phyloP scores from a whole-genome alignment of 2,329 filamentous ascomycete genomes.

The Fusarium tuaranense region DNA sequence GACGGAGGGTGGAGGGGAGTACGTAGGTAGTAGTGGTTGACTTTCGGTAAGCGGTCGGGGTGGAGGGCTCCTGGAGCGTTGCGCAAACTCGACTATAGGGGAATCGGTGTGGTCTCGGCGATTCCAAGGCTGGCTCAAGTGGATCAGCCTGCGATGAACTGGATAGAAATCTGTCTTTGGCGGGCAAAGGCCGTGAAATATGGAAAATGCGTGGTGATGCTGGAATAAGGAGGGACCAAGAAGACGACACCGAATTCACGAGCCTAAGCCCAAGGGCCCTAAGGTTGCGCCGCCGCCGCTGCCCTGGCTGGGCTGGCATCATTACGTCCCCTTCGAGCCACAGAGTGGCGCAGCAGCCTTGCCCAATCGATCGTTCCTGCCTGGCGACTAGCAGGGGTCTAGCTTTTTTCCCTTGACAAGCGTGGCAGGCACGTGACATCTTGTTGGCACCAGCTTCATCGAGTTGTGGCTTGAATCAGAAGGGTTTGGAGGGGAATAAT shows the following conservation, averaged over 20 bases:
- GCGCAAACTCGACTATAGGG: constrained; percentile 20
- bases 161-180: constrained; percentile 13
- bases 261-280: constrained; percentile 46
- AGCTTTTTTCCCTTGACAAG: neutral
- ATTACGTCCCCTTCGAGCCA: constrained; percentile 40
- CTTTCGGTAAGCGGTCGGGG: constrained; percentile 37
- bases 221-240: constrained; percentile 49
- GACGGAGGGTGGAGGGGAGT: constrained; percentile 24
- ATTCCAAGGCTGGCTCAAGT: neutral
- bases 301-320: constrained; percentile 20
- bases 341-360: constrained; percentile 40
- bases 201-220: constrained; percentile 42
- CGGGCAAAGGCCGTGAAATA: constrained; percentile 35
- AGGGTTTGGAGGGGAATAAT: constrained; percentile 19
- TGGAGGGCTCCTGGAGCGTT: constrained; percentile 28
- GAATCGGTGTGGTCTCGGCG: neutral
- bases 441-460: neutral
- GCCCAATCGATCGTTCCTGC: neutral
- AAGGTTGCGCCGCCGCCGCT: constrained; percentile 36
- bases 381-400: neutral
- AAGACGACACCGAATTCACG: constrained; percentile 48
- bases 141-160: constrained; percentile 2
- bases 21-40: constrained; percentile 29
- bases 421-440: constrained; percentile 30
- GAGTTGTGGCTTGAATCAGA: constrained; percentile 31